Conservation (phyloP, 2,329 filamentous ascomycete species). For the Xylariaceae sp. region DNA sequence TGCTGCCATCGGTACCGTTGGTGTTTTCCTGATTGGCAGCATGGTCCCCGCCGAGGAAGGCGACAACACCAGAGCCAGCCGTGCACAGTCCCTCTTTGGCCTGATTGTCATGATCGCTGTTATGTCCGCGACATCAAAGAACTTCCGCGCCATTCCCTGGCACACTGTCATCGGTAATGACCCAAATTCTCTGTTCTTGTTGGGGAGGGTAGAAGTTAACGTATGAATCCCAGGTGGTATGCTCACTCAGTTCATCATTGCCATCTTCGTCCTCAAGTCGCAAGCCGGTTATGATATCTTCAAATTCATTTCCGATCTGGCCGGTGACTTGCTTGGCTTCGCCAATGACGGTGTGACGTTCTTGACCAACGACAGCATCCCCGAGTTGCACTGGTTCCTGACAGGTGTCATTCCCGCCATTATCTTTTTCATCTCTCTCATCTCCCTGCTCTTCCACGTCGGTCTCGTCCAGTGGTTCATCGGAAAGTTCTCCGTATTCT, state of each 20-base stretch:
- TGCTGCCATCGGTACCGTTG: conserved; percentile 61
- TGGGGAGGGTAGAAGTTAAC: not conserved
- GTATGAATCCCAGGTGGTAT: conserved; percentile 55
- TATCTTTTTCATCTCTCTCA: conserved; percentile 93
- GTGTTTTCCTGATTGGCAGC: conserved; percentile 71
- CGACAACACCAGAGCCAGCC: conserved; percentile 76
- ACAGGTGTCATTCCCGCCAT: conserved; percentile 80
- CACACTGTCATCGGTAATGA: conserved; percentile 66
- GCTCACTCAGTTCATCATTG: conserved; percentile 82
- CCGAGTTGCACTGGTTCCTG: conserved; percentile 62
- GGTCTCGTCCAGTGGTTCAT: conserved; percentile 87
- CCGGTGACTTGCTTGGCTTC: conserved; percentile 70
- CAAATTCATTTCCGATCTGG: conserved; percentile 76
- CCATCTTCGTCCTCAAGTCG: conserved; percentile 82
- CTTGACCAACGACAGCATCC: conserved; percentile 51
- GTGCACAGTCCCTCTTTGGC: conserved; percentile 77
- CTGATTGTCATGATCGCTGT: conserved; percentile 63
- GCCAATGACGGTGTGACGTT: conserved; percentile 70
- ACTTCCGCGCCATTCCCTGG: conserved; percentile 64
- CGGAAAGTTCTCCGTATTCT: conserved; percentile 80
- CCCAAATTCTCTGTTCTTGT: not conserved
- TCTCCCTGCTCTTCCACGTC: conserved; percentile 79
- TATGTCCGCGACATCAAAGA: conserved; percentile 68
- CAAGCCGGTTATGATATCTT: conserved; percentile 84
- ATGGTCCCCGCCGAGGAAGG: conserved; percentile 67